Conservation (phyloP, 78 protist genomes). For the slime mould (Dictyostelium discoideum) region DNA sequence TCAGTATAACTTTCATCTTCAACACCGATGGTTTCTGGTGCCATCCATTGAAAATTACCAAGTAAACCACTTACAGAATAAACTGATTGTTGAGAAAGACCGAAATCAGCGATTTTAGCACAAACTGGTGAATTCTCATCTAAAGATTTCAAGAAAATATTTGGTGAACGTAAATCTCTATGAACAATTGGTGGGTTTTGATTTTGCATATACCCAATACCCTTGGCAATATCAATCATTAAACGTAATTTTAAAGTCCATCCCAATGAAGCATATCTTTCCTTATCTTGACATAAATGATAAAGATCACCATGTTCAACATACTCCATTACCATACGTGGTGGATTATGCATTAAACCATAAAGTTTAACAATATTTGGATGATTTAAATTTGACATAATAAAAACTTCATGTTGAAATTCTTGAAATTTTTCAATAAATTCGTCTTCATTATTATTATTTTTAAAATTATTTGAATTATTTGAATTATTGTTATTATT, state of each 20-base stretch:
- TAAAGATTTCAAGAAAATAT: conserved; percentile 30
- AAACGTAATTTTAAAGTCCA: conserved; percentile 16
- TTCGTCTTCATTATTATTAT: conserved; percentile 18
- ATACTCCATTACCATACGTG: conserved; percentile 74
- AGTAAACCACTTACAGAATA: conserved; percentile 59
- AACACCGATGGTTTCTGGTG: conserved; percentile 4
- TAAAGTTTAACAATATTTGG: conserved; percentile 66
- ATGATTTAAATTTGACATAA: conserved; percentile 65
- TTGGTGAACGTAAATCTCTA: conserved; percentile 75
- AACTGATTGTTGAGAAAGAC: conserved; percentile 69
- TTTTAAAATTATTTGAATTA: too few species aligned
- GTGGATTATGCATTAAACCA: conserved; percentile 78
- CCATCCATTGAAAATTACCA: conserved; percentile 24
- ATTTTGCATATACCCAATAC: conserved; percentile 66
- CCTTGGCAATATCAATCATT: conserved; percentile 72
- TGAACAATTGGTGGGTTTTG: conserved; percentile 71
- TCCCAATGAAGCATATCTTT: not conserved
- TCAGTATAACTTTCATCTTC: conserved; percentile 50
- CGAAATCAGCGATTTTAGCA: conserved; percentile 82
- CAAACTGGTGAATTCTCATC: conserved; percentile 57
- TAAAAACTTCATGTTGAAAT: conserved; percentile 80
- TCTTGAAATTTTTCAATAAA: conserved; percentile 68
- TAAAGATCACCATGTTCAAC: conserved; percentile 71
- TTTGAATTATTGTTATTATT: too few species aligned
- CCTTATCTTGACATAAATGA: not conserved